phyloP scores from a whole-genome alignment of 192 early-diverging fungal species.

The Linnemannia schmuckeri region DNA sequence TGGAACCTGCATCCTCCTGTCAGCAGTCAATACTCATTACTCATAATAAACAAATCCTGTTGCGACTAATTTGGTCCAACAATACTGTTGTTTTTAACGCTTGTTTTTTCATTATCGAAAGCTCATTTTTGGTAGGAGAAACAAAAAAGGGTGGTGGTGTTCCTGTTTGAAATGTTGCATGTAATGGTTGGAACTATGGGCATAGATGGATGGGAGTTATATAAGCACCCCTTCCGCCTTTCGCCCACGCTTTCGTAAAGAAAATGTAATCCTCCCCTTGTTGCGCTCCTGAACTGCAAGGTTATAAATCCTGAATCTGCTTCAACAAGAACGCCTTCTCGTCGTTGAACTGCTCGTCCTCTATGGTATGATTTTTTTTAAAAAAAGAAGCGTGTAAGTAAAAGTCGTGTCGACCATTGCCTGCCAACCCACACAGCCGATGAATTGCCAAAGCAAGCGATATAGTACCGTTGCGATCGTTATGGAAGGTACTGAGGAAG shows the following conservation, averaged over 20 bases:
- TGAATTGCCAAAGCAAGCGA: background rate
- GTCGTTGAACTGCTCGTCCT: constrained; percentile 99
- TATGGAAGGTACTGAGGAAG: constrained; percentile 94
- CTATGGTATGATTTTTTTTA: constrained; percentile 58
- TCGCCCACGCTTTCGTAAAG: background rate
- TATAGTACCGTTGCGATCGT: constrained; percentile 87
- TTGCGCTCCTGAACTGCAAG: background rate
- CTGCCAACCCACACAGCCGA: background rate
- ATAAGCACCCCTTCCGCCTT: background rate
- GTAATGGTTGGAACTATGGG: background rate
- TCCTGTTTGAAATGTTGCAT: background rate
- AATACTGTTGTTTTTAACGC: background rate
- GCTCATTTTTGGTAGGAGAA: background rate
- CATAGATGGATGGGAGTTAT: background rate
- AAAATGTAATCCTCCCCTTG: background rate
- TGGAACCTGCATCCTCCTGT: background rate
- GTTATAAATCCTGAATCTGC: constrained; percentile 77
- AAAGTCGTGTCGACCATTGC: background rate
- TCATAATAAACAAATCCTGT: background rate
- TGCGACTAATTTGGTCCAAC: background rate
- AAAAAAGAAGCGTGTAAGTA: background rate
- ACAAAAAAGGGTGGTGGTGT: background rate
- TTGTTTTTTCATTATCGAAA: background rate
- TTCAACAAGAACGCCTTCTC: constrained; percentile 97
- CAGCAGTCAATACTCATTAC: background rate